Evolutionary conservation across 257 asterid genomes (phyloP), one percentile per base, ranked within the genome.

Genomic region (Verbena officinalis): DNA sequence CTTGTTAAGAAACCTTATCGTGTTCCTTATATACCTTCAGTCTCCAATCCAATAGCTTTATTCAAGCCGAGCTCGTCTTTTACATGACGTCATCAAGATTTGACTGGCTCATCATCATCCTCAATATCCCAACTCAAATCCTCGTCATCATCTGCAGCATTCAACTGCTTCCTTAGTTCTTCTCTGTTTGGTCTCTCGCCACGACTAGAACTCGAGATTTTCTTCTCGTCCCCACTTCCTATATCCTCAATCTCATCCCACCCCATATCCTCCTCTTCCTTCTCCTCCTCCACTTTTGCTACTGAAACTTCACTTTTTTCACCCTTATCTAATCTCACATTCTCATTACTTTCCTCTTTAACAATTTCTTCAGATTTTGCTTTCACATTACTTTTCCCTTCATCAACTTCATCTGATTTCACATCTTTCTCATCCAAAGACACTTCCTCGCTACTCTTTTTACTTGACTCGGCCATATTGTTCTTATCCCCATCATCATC

Each of bases 211-310:
- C 39, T 42, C 2, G 56, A 54, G 33, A 24, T 16, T 70, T 66
- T 87, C 73, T 62, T 82, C 74, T 87, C 91, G 45, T 82, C 91
- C 42, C 58, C 81, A 59, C 91, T 76, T 44, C 80, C 89, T 31
- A 75, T 57, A 55, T 84, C 88, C 69, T 77, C 93, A 64, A 87
- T 85, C 72, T 87, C 95, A 59, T 81, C 95, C 95, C 95, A 87
- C 13, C 75, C 91, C 72, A 85, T 39, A 49, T 87, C 93, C 36
- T 80, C 86, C 71, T 82, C 89, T 24, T 82, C 86, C 73, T 82
- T 87, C 55, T 78, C 85, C 16, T 55, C 69, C 61, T 17, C 60
- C 55, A 27, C 33, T 62, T 43, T 12, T 70, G 48, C 62, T 69
- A 61, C 71, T 72, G 72, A 65, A 43, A 38, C 75, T 64, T 63